Evolutionary conservation across 345 rosid species (phyloP).

Genomic region (Salix purpurea): DNA sequence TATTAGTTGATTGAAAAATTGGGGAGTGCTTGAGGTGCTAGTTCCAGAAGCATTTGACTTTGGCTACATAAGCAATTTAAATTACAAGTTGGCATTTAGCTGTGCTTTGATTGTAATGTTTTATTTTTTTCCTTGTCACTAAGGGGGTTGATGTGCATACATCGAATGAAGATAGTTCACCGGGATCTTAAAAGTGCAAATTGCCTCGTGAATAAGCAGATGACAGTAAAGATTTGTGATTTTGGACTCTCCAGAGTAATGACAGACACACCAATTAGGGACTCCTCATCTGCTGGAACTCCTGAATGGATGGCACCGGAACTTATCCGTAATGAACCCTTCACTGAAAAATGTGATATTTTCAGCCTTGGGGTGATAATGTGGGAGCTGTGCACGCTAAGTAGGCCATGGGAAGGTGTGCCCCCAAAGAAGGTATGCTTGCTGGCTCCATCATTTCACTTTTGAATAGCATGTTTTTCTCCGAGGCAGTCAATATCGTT

Average conservation of each 20-base stretch:
- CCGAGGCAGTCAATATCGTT: not conserved
- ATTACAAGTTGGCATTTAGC: not conserved
- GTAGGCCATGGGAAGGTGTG: conserved; percentile 95
- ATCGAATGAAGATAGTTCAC: conserved; percentile 92
- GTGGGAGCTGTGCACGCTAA: conserved; percentile 95
- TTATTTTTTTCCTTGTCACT: not conserved
- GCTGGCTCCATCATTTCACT: not conserved
- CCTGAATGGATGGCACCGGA: conserved; percentile 99
- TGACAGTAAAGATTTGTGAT: conserved; percentile 92
- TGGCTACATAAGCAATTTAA: not conserved
- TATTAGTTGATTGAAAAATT: not conserved
- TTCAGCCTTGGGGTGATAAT: conserved; percentile 96
- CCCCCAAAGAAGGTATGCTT: conserved; percentile 74
- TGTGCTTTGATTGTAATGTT: conserved; percentile 4
- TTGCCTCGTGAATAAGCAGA: conserved; percentile 86
- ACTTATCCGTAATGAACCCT: conserved; percentile 82
- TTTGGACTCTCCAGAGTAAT: conserved; percentile 93
- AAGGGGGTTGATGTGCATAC: conserved; percentile 99
- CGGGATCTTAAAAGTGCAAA: conserved; percentile 85
- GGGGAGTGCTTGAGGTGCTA: not conserved
- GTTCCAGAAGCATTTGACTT: not conserved
- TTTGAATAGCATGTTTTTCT: not conserved
- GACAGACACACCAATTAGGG: conserved; percentile 64
- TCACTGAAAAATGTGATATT: conserved; percentile 94
- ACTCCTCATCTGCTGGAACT: conserved; percentile 88